Evolutionary conservation across 805 yeast species (phyloP).

Genomic region (Barnettozyma botsteinii): DNA sequence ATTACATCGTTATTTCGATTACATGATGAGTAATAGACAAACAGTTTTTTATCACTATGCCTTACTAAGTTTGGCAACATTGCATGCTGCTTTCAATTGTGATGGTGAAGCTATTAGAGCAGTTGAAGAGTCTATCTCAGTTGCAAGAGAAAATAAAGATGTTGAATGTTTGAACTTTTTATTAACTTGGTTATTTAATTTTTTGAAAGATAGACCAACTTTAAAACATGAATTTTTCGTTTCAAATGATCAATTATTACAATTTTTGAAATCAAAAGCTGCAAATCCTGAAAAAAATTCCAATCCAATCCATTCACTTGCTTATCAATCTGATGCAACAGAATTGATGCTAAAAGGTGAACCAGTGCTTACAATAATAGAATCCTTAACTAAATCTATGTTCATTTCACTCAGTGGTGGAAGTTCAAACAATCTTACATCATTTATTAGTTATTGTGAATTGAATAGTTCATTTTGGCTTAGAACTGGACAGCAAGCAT

Average conservation of each 20-base stretch:
- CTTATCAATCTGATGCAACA: conserved; percentile 60
- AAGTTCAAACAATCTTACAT: conserved; percentile 28
- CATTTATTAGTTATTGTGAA: conserved; percentile 42
- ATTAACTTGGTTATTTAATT: conserved; percentile 28
- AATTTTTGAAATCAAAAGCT: conserved; percentile 37
- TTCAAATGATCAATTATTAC: conserved; percentile 60
- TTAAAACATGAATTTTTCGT: conserved; percentile 44
- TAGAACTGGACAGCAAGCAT: conserved; percentile 41
- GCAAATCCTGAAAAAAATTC: conserved; percentile 20
- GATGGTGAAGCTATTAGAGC: conserved; percentile 60
- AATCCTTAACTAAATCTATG: conserved; percentile 51
- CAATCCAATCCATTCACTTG: conserved; percentile 40
- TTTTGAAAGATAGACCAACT: conserved; percentile 59
- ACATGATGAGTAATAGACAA: conserved; percentile 64
- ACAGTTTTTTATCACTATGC: conserved; percentile 73
- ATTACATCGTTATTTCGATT: conserved; percentile 63
- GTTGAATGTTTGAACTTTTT: conserved; percentile 31
- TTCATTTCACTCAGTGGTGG: conserved; percentile 43
- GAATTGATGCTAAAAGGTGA: conserved; percentile 49
- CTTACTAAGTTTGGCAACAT: conserved; percentile 59
- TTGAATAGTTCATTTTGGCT: conserved; percentile 44
- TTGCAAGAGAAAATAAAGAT: conserved; percentile 83
- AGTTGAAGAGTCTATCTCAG: conserved; percentile 79
- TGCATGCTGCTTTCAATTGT: conserved; percentile 66
- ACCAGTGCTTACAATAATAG: conserved; percentile 39